phyloP scores from a whole-genome alignment of 495 filamentous ascomycete species.

The Parathielavia hyrcaniae region DNA sequence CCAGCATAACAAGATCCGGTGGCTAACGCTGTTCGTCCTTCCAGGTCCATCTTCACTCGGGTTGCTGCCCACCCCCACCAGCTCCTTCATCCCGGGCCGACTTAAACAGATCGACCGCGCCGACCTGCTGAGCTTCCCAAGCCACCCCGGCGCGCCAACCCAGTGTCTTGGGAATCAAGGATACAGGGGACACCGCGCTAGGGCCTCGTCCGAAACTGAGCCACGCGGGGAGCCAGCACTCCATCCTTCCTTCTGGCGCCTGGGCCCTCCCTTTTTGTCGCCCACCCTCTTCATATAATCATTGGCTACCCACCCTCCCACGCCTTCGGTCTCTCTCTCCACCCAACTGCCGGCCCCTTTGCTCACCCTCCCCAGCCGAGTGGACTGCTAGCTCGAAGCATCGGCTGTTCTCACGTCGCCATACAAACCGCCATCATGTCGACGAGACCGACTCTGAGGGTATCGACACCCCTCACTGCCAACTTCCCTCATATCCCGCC shows the following conservation, averaged over 20 bases:
- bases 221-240: constrained; percentile 22
- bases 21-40: constrained; percentile 13
- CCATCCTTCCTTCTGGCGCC: constrained; percentile 23
- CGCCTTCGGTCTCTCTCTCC: constrained; percentile 26
- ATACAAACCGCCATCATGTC: constrained; percentile 41
- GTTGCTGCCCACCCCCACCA: constrained; percentile 17
- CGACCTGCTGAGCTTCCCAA: constrained; percentile 16
- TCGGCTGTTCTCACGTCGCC: constrained; percentile 10
- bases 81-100: constrained; percentile 21
- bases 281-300: constrained; percentile 38
- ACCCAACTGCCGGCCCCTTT: constrained; percentile 34
- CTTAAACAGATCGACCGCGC: constrained; percentile 21
- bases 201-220: constrained; percentile 19
- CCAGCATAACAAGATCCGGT: background rate
- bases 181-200: constrained; percentile 24
- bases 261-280: constrained; percentile 15
- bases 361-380: constrained; percentile 27
- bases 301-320: constrained; percentile 30
- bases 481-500: constrained; percentile 75
- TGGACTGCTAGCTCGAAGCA: constrained; percentile 34
- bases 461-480: constrained; percentile 69
- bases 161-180: constrained; percentile 27
- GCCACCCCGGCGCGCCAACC: constrained; percentile 24
- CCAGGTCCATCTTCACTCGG: constrained; percentile 4
- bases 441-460: constrained; percentile 59